Percentiles rank a stretch among this genome's conserved stretches.
phyloP scores from a whole-genome alignment of 2,329 filamentous ascomycete species.

The Aureobasidium melanogenum region DNA sequence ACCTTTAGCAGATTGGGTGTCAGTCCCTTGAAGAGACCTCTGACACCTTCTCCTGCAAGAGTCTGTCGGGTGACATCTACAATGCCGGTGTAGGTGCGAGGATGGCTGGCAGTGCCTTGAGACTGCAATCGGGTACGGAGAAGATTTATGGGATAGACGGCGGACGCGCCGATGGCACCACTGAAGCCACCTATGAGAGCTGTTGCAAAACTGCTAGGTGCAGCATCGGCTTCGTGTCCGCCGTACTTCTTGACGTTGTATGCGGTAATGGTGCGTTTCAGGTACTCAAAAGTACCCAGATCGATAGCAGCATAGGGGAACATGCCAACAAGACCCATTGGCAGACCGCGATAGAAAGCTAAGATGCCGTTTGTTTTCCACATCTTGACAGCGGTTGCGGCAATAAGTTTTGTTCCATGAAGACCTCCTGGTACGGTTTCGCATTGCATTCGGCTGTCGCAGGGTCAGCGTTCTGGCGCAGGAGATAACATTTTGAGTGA shows the following conservation, averaged over 20 bases:
- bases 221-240: conserved; percentile 70
- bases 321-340: conserved; percentile 90
- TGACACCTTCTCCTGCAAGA: conserved; percentile 68
- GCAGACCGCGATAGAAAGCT: conserved; percentile 82
- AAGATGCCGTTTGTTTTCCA: conserved; percentile 64
- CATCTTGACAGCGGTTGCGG: conserved; percentile 80
- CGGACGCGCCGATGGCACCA: conserved; percentile 83
- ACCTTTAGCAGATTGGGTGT: conserved; percentile 96
- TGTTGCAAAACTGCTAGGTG: conserved; percentile 72
- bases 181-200: conserved; percentile 85
- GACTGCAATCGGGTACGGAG: conserved; percentile 86
- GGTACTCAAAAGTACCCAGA: conserved; percentile 86
- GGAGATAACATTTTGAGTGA: conserved; percentile 6
- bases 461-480: conserved; percentile 14
- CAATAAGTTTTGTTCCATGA: conserved; percentile 72
- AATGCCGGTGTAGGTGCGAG: conserved; percentile 81
- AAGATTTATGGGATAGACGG: conserved; percentile 92
- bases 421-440: conserved; percentile 81
- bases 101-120: conserved; percentile 88
- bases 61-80: conserved; percentile 82
- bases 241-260: conserved; percentile 61
- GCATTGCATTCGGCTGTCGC: conserved; percentile 72
- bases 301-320: conserved; percentile 98
- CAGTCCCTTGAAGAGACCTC: conserved; percentile 87
- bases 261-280: conserved; percentile 65